Conservation (phyloP, 1,139 yeast species). For the Lizanozyma gosingica region DNA sequence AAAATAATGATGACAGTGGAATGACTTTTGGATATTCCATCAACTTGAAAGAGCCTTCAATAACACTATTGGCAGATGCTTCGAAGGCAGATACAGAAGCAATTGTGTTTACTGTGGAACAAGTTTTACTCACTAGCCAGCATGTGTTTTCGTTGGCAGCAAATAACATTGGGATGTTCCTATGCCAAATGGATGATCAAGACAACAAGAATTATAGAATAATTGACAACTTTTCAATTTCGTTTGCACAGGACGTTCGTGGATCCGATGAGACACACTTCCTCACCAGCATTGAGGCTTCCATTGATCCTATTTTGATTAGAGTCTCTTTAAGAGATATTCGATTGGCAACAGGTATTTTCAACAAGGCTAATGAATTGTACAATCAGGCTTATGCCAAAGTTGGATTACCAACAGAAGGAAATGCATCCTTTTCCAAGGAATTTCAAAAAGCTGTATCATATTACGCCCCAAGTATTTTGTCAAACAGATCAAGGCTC, state of each 20-base stretch:
- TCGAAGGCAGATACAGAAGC: slow-evolving; percentile 68
- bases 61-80: slow-evolving; percentile 77
- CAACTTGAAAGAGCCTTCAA: slow-evolving; percentile 69
- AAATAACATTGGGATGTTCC: slow-evolving; percentile 77
- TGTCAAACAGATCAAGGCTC: slow-evolving; percentile 30
- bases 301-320: slow-evolving; percentile 73
- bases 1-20: slow-evolving; percentile 1
- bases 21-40: slow-evolving; percentile 44
- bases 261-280: slow-evolving; percentile 51
- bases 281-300: slow-evolving; percentile 56
- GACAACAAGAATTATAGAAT: slow-evolving; percentile 58
- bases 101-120: slow-evolving; percentile 80
- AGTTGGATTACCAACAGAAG: slow-evolving; percentile 10
- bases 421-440: slow-evolving; percentile 42
- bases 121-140: slow-evolving; percentile 63
- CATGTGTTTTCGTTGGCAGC: slow-evolving; percentile 59
- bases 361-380: slow-evolving; percentile 62
- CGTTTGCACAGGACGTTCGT: slow-evolving; percentile 64
- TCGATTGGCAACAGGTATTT: slow-evolving; percentile 63
- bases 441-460: slow-evolving; percentile 52
- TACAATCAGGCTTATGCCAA: slow-evolving; percentile 24
- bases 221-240: slow-evolving; percentile 81
- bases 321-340: slow-evolving; percentile 85
- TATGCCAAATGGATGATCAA: slow-evolving; percentile 64
- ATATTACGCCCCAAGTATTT: slow-evolving; percentile 59